Conservation (phyloP, 2,329 filamentous ascomycete species). For the Hirsutella rhossiliensis region DNA sequence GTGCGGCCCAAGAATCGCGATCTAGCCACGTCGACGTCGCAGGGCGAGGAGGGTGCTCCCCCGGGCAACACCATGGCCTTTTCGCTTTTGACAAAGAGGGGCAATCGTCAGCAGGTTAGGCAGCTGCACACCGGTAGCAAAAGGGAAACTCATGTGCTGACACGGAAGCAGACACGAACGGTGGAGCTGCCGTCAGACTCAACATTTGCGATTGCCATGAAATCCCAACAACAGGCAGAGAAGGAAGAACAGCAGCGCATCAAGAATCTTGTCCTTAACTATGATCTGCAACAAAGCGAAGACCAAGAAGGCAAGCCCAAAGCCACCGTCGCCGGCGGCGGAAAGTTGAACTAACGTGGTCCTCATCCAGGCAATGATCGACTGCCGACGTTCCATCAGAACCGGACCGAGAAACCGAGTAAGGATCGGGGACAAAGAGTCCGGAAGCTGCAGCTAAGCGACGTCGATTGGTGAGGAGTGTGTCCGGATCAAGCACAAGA, state of each 20-base stretch:
- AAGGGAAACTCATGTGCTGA: neutral
- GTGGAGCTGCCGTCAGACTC: constrained; percentile 87
- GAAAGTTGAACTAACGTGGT: neutral
- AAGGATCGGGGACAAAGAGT: constrained; percentile 68
- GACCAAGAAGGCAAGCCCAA: constrained; percentile 56
- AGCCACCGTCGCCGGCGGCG: constrained; percentile 8
- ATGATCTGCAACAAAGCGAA: constrained; percentile 79
- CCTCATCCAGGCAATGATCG: constrained; percentile 34
- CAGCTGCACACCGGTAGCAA: neutral
- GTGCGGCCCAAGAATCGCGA: constrained; percentile 65
- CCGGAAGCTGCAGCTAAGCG: constrained; percentile 85
- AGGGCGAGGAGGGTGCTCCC: constrained; percentile 9
- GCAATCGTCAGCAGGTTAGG: constrained; percentile 80
- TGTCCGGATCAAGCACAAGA: neutral
- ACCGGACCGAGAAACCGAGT: constrained; percentile 41
- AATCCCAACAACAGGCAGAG: constrained; percentile 86
- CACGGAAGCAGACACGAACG: constrained; percentile 57
- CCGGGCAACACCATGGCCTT: constrained; percentile 72
- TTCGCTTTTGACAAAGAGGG: constrained; percentile 87
- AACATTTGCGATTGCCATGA: constrained; percentile 91
- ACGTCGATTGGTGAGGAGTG: constrained; percentile 82
- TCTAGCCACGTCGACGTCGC: constrained; percentile 18
- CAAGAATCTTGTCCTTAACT: constrained; percentile 94
- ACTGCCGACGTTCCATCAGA: constrained; percentile 33
- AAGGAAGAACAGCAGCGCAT: constrained; percentile 95